A percentile compares a stretch with the other conserved stretches of the same genome.
Conservation (phyloP, 495 filamentous ascomycete genomes). For the Mytilinidion resinicola region DNA sequence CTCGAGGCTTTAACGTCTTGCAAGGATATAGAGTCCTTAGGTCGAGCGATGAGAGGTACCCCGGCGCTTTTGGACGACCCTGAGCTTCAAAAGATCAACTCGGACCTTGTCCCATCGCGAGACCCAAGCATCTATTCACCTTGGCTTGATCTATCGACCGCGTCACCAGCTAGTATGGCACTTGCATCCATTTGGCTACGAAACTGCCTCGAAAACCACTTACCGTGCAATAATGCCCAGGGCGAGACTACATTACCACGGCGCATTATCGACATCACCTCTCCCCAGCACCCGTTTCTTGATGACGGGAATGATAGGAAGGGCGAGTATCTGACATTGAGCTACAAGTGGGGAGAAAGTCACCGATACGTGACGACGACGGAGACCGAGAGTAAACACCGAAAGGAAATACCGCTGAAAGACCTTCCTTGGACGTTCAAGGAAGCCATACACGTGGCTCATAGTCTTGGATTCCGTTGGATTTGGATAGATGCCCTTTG, state of each 20-base stretch:
- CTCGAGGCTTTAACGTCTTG: background rate
- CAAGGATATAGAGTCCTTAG: background rate
- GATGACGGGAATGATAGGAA: background rate
- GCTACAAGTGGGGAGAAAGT: background rate
- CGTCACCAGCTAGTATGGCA: background rate
- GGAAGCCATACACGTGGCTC: background rate
- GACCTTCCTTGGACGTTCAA: background rate
- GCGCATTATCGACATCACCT: background rate
- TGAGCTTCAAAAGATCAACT: background rate
- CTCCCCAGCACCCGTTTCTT: background rate
- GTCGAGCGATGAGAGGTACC: no score
- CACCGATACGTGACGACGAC: background rate
- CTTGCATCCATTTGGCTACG: background rate
- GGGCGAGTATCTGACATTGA: background rate
- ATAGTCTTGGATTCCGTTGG: background rate
- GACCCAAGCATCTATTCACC: background rate
- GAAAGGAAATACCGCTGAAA: background rate
- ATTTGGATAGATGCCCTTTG: constrained; percentile 1
- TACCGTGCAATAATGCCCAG: background rate
- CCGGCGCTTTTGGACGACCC: background rate
- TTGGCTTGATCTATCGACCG: background rate
- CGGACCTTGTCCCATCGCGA: background rate
- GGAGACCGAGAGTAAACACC: background rate
- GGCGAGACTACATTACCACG: background rate
- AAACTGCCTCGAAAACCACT: background rate